Evolutionary conservation across 2,329 filamentous ascomycete species (phyloP), one percentile per base, ranked within the genome.

Genomic region (Thelonectria discophora): DNA sequence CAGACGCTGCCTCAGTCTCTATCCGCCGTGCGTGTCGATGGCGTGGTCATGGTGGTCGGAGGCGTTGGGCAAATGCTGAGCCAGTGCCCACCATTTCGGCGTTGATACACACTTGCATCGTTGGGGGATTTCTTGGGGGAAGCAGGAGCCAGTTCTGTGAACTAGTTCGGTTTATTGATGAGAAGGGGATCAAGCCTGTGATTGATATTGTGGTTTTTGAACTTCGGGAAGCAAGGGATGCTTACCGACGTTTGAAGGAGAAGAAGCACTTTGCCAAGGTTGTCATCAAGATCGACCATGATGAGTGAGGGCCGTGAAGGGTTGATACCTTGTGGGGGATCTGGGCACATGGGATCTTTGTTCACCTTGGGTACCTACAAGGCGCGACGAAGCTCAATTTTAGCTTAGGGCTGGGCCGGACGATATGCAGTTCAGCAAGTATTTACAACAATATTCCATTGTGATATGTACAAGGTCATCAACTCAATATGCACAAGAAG

Each of bases 1-100:
- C 81, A 79, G n/a, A 90, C 88, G 0, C 80, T 91, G 65, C 68
- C 77, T 3, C 81, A 89, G 70, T 82, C 80, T 3, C 75, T 89
- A 42, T 82, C 82, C 64, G 82, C 83, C 1, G 76, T 87, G 1
- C 66, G 72, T 0, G 55, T 69, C 0, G 73, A 77, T 13, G 78
- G 78, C 0, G n/a, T 77, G 5, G 62, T 81, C 20, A 60, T 65
- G 2, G 42, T 77, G 2, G 65, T 74, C 11, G 78, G 78, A 0
- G 63, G 72, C 8, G 65, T 79, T 5, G 75, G 69, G 18, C 65
- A 68, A 11, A 50, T 5, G 53, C 43, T 0, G 65, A 69, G 15
- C 43, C 55, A 0, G 71, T 75, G 2, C 70, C 71, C 13, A 49
- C 75, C 40, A 62, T 74, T 39, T 59, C 58, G 3, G 67, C 64